Evolutionary conservation across 2,329 filamentous ascomycete genomes (phyloP).

Genomic region (Coniochaeta sp.): DNA sequence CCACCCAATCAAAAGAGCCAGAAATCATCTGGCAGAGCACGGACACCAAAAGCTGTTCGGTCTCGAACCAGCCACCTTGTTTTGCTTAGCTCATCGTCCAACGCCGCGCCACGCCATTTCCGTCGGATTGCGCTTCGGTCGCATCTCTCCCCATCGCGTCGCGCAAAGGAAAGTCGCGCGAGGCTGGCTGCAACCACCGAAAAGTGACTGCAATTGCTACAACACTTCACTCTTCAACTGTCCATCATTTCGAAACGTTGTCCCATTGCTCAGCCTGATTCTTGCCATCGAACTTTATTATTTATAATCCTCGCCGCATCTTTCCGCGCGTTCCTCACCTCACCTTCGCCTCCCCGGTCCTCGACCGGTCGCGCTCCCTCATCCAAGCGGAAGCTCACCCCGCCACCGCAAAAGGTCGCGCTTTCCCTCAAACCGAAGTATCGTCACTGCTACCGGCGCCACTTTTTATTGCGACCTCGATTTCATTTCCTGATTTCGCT

Average conservation of each 20-base stretch:
- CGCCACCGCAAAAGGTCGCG: neutral
- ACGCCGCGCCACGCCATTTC: neutral
- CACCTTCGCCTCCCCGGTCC: neutral
- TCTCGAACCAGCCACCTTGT: neutral
- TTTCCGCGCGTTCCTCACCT: neutral
- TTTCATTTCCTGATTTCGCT: neutral
- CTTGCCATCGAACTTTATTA: slow-evolving; percentile 17
- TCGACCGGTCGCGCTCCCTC: neutral
- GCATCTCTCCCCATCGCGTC: neutral
- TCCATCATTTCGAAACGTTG: neutral
- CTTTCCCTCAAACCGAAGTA: neutral
- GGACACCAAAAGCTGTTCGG: neutral
- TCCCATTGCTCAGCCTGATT: neutral
- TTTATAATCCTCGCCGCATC: neutral
- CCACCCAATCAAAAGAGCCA: neutral
- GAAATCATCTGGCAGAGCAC: neutral
- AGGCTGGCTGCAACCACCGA: neutral
- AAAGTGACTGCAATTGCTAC: neutral
- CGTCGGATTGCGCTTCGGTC: neutral
- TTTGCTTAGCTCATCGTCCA: neutral
- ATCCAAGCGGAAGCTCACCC: neutral
- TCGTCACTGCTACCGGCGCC: neutral
- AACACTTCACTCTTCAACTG: neutral
- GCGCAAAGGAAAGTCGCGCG: neutral
- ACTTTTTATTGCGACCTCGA: slow-evolving; percentile 1